Base-by-base conservation (phyloP, 805 yeast species). In the Ogataea nakhonphanomensis region DNA sequence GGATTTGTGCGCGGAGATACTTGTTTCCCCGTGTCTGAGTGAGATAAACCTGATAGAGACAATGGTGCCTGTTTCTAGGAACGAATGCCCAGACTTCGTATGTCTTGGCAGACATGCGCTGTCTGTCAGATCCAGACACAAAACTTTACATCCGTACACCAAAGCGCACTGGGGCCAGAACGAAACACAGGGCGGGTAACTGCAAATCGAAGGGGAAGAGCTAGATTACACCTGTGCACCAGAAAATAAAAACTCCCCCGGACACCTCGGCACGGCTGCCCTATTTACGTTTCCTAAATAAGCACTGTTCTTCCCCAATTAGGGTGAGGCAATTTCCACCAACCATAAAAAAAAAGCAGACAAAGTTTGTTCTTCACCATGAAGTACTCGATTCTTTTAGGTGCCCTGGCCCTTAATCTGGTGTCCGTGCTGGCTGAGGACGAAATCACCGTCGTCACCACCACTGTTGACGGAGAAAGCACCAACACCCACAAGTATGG, bases 401-500 rank as follows among this genome's bases (percentile, higher is more conserved):
- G 50, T 44, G 62, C 67, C 37, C 58, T 66, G 55, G 67, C 71
- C 34, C 39, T 49, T 30, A 45, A 45, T 35, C 61, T 69, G 39
- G 50, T 63, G 45, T 63, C 71, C 37, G 69, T 65, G 47, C 55
- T 63, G 51, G 56, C 65, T 21, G 47, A 57, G 36, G 61, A 65
- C 21, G 55, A 50, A 23, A 44, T 48, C 38, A 43, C 46, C 21
- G 61, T 58, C 32, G 59, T 51, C 33, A 59, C 65, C 36, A 58
- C 58, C 50, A 70, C 65, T 41, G 65, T 55, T 44, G 55, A 58
- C 46, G 67, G 62, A 45, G 44, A 55, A 26, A 58, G 54, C 43
- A 52, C 59, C 39, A 44, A 48, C 48, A 49, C 51, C 61, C 33
- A 51, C 59, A 15, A 61, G 50, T 67, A 67, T 49, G 85, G 85